Conservation (phyloP, 176 grass and related monocot species). For the Cenchrus purpureus region DNA sequence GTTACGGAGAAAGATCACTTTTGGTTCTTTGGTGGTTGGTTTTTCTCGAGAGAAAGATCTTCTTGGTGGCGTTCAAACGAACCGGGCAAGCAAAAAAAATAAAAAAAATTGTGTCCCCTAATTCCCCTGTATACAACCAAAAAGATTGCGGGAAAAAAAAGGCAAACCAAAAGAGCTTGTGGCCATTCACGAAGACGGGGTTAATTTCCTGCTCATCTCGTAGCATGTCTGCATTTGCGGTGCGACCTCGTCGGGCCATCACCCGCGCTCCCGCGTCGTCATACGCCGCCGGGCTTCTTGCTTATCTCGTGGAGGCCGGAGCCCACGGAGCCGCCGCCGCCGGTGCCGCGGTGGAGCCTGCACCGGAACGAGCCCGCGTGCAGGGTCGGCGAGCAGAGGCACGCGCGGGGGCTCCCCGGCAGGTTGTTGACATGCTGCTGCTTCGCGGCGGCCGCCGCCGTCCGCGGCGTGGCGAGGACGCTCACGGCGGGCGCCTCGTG, state of each 20-base stretch:
- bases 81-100: no score
- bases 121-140: not conserved
- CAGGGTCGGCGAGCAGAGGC: slow-evolving; percentile 79
- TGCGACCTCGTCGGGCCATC: not conserved
- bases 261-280: slow-evolving; percentile 9
- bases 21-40: no score
- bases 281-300: slow-evolving; percentile 52
- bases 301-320: slow-evolving; percentile 42
- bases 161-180: not conserved
- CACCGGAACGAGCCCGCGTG: slow-evolving; percentile 80
- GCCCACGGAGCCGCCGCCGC: slow-evolving; percentile 4
- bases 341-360: slow-evolving; percentile 61
- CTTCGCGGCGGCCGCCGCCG: slow-evolving; percentile 16
- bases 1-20: no score
- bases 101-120: not conserved
- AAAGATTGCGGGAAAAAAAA: not conserved
- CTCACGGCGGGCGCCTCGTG: slow-evolving; percentile 39
- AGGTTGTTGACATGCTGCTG: not conserved
- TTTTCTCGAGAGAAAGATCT: no score
- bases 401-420: slow-evolving; percentile 51
- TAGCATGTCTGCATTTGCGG: not conserved
- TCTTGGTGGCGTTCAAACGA: no score
- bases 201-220: not conserved
- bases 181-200: not conserved
- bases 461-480: slow-evolving; percentile 32